These are phyloP conservation scores for Populus deltoides DNA, from an alignment of 345 rosid genomes.

Conservation along the genomic window DNA sequence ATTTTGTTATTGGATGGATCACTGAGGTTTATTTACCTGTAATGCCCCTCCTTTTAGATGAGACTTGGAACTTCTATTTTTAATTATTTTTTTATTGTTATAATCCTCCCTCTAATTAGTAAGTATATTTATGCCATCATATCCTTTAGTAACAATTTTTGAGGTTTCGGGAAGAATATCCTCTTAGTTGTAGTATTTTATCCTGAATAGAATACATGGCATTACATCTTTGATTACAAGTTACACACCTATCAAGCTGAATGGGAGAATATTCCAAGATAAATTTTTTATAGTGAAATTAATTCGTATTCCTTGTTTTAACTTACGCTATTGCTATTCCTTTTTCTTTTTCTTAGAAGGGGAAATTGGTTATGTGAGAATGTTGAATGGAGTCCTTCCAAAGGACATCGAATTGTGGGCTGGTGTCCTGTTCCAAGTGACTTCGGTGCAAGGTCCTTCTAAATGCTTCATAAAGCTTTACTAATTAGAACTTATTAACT, in stretches of 20 bases:
- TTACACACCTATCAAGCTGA: neutral
- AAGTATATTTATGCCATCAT: neutral
- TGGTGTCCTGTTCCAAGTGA: conserved; percentile 85
- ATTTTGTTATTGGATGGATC: no score
- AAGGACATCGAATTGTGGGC: conserved; percentile 77
- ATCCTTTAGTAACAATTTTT: no score
- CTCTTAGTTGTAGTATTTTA: neutral
- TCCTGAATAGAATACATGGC: neutral
- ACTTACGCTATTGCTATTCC: conserved; percentile 18
- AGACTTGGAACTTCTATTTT: neutral
- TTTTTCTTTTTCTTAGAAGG: conserved; percentile 34
- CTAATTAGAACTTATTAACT: neutral
- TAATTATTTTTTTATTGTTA: neutral
- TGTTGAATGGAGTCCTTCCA: conserved; percentile 85
- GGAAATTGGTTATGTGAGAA: conserved; percentile 88
- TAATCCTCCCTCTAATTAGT: neutral
- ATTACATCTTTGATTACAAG: neutral
- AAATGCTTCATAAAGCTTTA: neutral
- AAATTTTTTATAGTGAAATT: neutral
- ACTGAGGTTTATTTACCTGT: neutral
- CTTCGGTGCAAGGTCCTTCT: conserved; percentile 84
- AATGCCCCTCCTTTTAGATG: neutral
- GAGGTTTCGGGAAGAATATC: neutral
- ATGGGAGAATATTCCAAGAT: neutral
- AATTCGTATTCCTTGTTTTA: neutral